These are phyloP conservation scores for Akanthomyces uredinophilus DNA, from an alignment of 2,329 filamentous ascomycete species.

Conservation along the genomic window DNA sequence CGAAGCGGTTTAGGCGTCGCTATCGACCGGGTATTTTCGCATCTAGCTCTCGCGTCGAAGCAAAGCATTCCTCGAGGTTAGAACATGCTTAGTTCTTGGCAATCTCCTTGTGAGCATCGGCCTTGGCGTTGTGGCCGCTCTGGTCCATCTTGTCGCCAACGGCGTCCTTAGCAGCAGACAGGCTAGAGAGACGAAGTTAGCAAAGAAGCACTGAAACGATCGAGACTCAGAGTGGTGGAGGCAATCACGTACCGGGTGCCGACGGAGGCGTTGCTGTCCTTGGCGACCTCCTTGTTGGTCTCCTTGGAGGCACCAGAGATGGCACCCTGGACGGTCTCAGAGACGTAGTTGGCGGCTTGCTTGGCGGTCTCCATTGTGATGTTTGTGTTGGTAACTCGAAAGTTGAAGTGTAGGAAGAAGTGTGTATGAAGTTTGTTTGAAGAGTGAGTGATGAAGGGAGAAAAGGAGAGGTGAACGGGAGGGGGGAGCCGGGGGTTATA, in stretches of 20 bases:
- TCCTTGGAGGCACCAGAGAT: slow-evolving; percentile 58
- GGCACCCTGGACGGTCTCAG: slow-evolving; percentile 58
- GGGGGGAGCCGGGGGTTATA: background rate
- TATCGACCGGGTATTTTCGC: background rate
- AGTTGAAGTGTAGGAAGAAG: background rate
- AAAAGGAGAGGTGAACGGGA: background rate
- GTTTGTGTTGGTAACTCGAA: slow-evolving; percentile 21
- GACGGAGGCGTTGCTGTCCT: slow-evolving; percentile 50
- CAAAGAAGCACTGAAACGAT: background rate
- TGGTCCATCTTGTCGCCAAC: slow-evolving; percentile 44
- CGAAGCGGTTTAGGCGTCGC: background rate
- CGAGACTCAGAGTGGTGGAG: background rate
- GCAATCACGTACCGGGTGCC: slow-evolving; percentile 45
- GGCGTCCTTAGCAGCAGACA: slow-evolving; percentile 44
- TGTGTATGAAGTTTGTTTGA: background rate
- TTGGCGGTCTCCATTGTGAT: slow-evolving; percentile 48
- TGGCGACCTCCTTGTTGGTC: slow-evolving; percentile 65
- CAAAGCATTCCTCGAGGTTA: background rate
- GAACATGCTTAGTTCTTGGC: slow-evolving; percentile 25
- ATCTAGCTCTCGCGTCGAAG: background rate
- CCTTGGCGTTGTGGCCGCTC: slow-evolving; percentile 36
- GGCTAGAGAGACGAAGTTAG: slow-evolving; percentile 32
- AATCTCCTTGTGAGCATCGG: slow-evolving; percentile 36
- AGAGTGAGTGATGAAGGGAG: slow-evolving; percentile 7
- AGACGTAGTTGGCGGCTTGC: slow-evolving; percentile 65